phyloP scores from a whole-genome alignment of 2,329 filamentous ascomycete genomes.

The Didymella lethalis region DNA sequence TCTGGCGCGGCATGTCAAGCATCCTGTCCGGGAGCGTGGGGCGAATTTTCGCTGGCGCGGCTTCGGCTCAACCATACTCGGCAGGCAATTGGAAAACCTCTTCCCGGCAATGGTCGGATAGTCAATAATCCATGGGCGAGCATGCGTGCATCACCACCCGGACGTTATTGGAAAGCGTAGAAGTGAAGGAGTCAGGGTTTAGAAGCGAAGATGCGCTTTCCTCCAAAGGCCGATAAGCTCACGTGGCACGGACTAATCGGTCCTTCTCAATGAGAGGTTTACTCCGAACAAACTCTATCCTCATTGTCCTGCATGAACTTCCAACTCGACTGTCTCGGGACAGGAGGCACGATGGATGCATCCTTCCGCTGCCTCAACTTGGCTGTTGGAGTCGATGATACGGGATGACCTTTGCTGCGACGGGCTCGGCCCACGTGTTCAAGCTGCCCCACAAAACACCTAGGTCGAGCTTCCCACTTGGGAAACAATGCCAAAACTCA shows the following conservation, averaged over 20 bases:
- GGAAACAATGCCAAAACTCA: slow-evolving; percentile 35
- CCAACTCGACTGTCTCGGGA: neutral
- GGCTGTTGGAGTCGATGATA: slow-evolving; percentile 5
- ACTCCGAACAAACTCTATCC: slow-evolving; percentile 14
- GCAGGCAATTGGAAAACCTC: slow-evolving; percentile 20
- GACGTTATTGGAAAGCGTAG: slow-evolving; percentile 15
- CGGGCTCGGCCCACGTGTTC: slow-evolving; percentile 28
- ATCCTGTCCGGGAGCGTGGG: slow-evolving; percentile 48
- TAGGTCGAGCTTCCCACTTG: slow-evolving; percentile 28
- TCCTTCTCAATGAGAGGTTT: slow-evolving; percentile 7
- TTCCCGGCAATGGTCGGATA: slow-evolving; percentile 18
- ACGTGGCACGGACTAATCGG: slow-evolving; percentile 20
- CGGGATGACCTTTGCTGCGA: slow-evolving; percentile 21
- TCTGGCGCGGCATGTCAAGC: slow-evolving; percentile 46
- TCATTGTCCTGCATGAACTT: neutral
- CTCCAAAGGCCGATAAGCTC: slow-evolving; percentile 17
- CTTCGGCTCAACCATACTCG: slow-evolving; percentile 44
- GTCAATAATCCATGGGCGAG: slow-evolving; percentile 20
- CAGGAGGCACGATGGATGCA: slow-evolving; percentile 8
- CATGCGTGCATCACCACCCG: slow-evolving; percentile 11
- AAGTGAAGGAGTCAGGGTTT: slow-evolving; percentile 15
- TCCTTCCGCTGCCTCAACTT: neutral
- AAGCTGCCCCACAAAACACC: slow-evolving; percentile 17
- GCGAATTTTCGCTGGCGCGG: slow-evolving; percentile 49
- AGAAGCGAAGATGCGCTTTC: slow-evolving; percentile 16